phyloP scores from a whole-genome alignment of 768 basidiomycete species.

The Russula ochroleuca region DNA sequence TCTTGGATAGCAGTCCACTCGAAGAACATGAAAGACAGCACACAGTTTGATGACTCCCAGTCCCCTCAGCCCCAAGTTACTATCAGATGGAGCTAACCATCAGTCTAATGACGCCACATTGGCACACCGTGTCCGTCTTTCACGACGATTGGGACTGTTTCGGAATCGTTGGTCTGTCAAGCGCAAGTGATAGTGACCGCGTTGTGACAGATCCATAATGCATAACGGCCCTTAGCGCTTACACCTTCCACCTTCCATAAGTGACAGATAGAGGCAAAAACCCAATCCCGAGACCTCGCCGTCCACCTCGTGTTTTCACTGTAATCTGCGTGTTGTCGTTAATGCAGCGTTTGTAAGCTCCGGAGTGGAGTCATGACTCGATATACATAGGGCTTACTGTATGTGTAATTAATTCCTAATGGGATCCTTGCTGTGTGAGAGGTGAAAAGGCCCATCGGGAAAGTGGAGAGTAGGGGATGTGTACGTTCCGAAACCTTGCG shows the following conservation, averaged over 20 bases:
- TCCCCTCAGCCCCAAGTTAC: neutral
- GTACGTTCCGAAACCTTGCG: too few relatives aligned
- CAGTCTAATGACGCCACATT: conserved; percentile 2
- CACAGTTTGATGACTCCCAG: neutral
- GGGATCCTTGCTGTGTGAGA: too few relatives aligned
- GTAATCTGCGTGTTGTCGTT: neutral
- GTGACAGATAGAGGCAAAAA: neutral
- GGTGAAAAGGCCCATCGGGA: too few relatives aligned
- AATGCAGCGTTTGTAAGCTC: neutral
- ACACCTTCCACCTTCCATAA: neutral
- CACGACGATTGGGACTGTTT: neutral
- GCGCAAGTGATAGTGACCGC: neutral
- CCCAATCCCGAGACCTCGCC: neutral
- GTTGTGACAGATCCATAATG: neutral
- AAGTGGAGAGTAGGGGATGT: too few relatives aligned
- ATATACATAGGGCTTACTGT: neutral
- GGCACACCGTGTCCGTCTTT: neutral
- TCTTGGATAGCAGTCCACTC: neutral
- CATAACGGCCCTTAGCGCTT: neutral
- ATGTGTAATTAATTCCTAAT: neutral
- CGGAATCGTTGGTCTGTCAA: neutral
- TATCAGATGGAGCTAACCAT: neutral
- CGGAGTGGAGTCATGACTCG: neutral
- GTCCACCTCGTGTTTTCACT: conserved; percentile 1
- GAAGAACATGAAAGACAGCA: neutral